Base-by-base conservation (phyloP, 371 early-diverging fungal species). In the Synchytrium microbalum region DNA sequence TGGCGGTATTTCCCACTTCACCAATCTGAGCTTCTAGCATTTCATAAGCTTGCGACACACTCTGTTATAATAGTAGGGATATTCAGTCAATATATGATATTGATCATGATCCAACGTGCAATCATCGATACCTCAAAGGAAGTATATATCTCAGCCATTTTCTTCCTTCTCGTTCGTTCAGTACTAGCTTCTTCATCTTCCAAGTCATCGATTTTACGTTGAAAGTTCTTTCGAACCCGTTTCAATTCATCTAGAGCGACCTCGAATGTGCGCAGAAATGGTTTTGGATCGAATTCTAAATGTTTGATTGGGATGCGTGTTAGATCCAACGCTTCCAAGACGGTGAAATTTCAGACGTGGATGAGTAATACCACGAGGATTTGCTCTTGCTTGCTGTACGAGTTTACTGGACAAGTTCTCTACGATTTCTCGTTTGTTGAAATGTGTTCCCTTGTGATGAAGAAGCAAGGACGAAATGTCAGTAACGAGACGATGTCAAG, bases 1-100 rank as follows among this genome's bases (percentile, higher is more conserved):
- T 87, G n/a, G 96, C 93, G 10, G 93, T 93, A 69, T 90, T 91
- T 66, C 96, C 92, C 10, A 97, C 94, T 65, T 93, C 91, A 59
- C 86, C 86, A 32, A 96, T 87, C 61, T 92, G 84, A 25, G 81
- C 75, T 71, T 97, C 96, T 32, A 97, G 77, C 38, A 80, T 81
- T 66, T 92, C 91, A 70, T 93, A 90, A 19, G 72, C 85, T 16
- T 65, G 73, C 77, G 88, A 84, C 28, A 92, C 83, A 72, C 89
- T 81, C 92, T 94, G 56, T 71, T 32, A 29, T 54, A 69, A 67
- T 46, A 61, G 63, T 16, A 46, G 5, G 27, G 25, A 2, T 56
- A 62, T 65, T 67, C 68, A 66, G 64, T 27, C 69, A 67, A 25
- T 27, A 68, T 69, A 54, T 58, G 57, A 2, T 1, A 65, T 23